Evolutionary conservation across 179 eudicot species (phyloP).

Genomic region (Gypsophila paniculata): DNA sequence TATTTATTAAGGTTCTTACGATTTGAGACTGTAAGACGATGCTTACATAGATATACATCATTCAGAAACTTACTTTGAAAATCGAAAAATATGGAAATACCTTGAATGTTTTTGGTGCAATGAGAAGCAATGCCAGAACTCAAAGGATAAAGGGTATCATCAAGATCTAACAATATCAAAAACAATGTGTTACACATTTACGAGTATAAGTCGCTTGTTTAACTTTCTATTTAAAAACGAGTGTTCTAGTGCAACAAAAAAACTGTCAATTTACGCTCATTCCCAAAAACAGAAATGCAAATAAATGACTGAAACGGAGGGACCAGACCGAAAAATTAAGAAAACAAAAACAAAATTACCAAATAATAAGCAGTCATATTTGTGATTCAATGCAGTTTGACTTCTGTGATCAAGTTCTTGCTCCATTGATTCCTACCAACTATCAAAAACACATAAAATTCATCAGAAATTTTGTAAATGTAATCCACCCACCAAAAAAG

Average conservation of each 20-base stretch:
- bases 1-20: too few relatives aligned
- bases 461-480: background rate
- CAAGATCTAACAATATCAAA: constrained; percentile 55
- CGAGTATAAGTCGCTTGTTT: background rate
- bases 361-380: constrained; percentile 84
- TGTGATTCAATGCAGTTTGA: constrained; percentile 32
- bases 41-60: background rate
- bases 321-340: background rate
- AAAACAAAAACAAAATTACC: constrained; percentile 36
- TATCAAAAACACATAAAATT: constrained; percentile 14
- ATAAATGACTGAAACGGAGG: too few relatives aligned
- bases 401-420: constrained; percentile 24
- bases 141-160: constrained; percentile 88
- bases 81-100: constrained; percentile 28
- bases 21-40: too few relatives aligned
- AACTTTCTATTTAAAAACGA: too few relatives aligned
- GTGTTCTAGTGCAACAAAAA: too few relatives aligned
- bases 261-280: too few relatives aligned
- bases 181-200: background rate
- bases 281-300: too few relatives aligned
- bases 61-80: background rate
- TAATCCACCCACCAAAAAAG: background rate
- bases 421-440: constrained; percentile 27
- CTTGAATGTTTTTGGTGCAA: constrained; percentile 62
- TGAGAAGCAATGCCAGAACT: constrained; percentile 65